phyloP scores from a whole-genome alignment of 2,329 filamentous ascomycete species.

The Diaporthe batatas region DNA sequence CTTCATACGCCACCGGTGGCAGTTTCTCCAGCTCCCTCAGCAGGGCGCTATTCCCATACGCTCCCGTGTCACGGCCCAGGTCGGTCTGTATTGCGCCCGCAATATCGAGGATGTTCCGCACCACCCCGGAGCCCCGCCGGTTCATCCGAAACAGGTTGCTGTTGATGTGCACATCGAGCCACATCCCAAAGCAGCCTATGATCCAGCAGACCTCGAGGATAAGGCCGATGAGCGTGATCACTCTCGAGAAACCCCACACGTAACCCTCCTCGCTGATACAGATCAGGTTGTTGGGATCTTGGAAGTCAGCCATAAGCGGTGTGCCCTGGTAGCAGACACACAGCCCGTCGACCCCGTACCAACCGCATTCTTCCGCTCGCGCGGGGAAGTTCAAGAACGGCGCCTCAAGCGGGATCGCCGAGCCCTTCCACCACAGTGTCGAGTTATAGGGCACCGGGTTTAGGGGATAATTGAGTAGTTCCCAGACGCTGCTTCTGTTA shows the following conservation, averaged over 20 bases:
- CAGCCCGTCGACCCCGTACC: background rate
- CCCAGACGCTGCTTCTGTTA: background rate
- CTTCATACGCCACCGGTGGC: conserved; percentile 29
- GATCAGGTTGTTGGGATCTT: background rate
- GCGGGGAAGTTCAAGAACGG: conserved; percentile 14
- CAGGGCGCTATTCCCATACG: background rate
- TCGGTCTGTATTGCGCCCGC: conserved; percentile 22
- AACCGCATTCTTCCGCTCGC: background rate
- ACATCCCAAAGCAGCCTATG: conserved; percentile 33
- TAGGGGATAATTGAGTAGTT: background rate
- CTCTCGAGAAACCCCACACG: conserved; percentile 29
- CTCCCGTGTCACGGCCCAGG: conserved; percentile 31
- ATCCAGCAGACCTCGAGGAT: conserved; percentile 35
- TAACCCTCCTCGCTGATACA: conserved; percentile 35
- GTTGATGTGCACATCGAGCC: conserved; percentile 33
- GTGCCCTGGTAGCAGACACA: conserved; percentile 21
- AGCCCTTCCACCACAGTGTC: conserved; percentile 30
- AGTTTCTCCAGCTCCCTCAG: conserved; percentile 15
- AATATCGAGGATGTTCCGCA: conserved; percentile 31
- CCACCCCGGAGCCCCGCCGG: conserved; percentile 23
- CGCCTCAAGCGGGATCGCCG: conserved; percentile 27
- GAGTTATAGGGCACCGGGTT: conserved; percentile 31
- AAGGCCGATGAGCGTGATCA: conserved; percentile 25
- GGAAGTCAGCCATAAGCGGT: conserved; percentile 21
- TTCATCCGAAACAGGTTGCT: conserved; percentile 33